Base-by-base conservation (phyloP, 1,139 yeast genomes). In the Suhomyces terraborum region DNA sequence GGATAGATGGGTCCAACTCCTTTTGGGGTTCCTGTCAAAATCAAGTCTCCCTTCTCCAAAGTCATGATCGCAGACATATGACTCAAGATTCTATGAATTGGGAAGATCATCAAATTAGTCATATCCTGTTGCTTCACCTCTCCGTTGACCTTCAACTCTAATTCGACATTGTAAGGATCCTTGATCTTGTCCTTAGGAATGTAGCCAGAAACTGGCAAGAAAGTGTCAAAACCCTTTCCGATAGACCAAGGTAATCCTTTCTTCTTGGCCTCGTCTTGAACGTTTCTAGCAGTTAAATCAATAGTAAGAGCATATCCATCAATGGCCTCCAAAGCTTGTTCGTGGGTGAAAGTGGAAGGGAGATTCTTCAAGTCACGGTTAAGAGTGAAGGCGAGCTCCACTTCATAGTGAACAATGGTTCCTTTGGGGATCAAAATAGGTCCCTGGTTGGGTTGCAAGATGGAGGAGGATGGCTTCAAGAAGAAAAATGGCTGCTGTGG, bases 211-310 rank as follows among this genome's bases (percentile, higher is more conserved):
- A 93, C 65, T 1, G 98, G 98, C 59, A 88, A 73, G 62, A 93
- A 93, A 0, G 98, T 93, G 59, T 93, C 98, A 60, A 89, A 93
- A 0, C 98, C 98, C 62, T 93, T 94, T 28, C 94, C 96, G 52
- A 91, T 88, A 4, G 94, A 69, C 99, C 99, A 93, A 10, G 98
- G 98, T 43, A 93, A 74, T 1, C 98, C 98, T 62, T 88, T 88
- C 67, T 77, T 79, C 66, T 93, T 94, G 37, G 97, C 97, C 58
- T 84, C 96, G 56, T 86, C 91, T 65, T 93, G 99, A 24, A 93
- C 95, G 57, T 91, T 89, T 61, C 98, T 78, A 0, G 96, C 98
- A 7, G 98, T 93, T 76, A 93, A 76, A 61, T 93, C 98, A 41
- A 93, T 77, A 0, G 97, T 89, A 49, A 94, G 69, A 0, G 95